These are phyloP conservation scores for Trypanosoma melophagium DNA, from an alignment of 208 protist genomes.

Conservation along the genomic window DNA sequence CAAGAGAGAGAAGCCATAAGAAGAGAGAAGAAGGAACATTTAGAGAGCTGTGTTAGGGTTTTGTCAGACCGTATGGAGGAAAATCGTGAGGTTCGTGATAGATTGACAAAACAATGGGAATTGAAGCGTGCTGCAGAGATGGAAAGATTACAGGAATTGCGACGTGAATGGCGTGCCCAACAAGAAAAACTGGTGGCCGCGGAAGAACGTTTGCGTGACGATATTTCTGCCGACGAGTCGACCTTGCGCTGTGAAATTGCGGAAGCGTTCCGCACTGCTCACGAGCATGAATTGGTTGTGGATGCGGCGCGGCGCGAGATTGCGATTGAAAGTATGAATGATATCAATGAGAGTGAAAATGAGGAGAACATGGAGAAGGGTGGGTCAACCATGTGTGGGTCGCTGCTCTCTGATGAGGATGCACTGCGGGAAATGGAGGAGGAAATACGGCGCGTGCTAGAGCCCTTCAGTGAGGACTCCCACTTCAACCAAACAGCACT, in stretches of 20 bases:
- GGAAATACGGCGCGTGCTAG: conserved; percentile 63
- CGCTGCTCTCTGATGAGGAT: conserved; percentile 64
- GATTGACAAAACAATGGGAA: conserved; percentile 70
- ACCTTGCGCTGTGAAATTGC: conserved; percentile 36
- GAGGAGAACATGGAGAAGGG: neutral
- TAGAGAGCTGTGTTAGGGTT: conserved; percentile 72
- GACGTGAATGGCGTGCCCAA: conserved; percentile 39
- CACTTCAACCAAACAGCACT: conserved; percentile 12
- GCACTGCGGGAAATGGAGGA: conserved; percentile 76
- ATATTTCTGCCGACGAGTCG: conserved; percentile 42
- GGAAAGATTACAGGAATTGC: conserved; percentile 44
- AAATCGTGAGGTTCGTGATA: conserved; percentile 68
- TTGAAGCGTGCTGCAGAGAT: conserved; percentile 53
- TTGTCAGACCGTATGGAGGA: conserved; percentile 73
- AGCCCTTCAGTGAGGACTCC: conserved; percentile 17
- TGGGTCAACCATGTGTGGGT: conserved; percentile 20
- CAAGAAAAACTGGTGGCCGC: conserved; percentile 29
- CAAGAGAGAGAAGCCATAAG: conserved; percentile 71
- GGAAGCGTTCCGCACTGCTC: conserved; percentile 31
- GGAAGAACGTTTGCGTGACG: conserved; percentile 33
- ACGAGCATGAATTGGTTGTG: conserved; percentile 49
- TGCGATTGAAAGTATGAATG: conserved; percentile 16
- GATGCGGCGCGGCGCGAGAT: conserved; percentile 31
- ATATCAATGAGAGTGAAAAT: conserved; percentile 18
- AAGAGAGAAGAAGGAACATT: conserved; percentile 79